Evolutionary conservation across 2,329 filamentous ascomycete species (phyloP).

Genomic region (Rutstroemia sydowiana): DNA sequence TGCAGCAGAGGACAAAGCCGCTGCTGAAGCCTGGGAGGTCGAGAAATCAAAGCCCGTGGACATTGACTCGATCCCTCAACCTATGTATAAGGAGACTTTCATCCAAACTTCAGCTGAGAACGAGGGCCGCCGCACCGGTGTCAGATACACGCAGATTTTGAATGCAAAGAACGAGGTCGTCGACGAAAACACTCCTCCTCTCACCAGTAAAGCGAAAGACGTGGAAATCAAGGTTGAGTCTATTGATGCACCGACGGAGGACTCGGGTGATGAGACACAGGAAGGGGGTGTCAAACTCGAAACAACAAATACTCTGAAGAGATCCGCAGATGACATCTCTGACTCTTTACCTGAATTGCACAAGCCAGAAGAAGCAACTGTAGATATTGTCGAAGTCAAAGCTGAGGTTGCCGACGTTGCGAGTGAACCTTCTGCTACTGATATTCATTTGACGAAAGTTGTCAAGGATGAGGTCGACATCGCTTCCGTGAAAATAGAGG

Average conservation of each 20-base stretch:
- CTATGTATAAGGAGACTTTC: constrained; percentile 26
- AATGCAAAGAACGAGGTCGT: constrained; percentile 2
- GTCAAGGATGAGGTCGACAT: neutral
- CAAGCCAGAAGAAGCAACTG: neutral
- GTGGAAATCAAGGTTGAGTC: neutral
- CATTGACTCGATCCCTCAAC: constrained; percentile 12
- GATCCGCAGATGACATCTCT: constrained; percentile 12
- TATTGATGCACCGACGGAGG: neutral
- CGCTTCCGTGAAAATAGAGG: neutral
- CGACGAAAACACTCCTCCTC: neutral
- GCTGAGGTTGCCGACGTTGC: neutral
- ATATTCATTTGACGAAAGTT: neutral
- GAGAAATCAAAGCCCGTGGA: constrained; percentile 7
- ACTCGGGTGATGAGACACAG: constrained; percentile 5
- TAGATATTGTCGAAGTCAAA: neutral
- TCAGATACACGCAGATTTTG: constrained; percentile 11
- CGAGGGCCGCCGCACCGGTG: constrained; percentile 26
- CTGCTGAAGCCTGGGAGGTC: constrained; percentile 14
- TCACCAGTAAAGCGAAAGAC: neutral
- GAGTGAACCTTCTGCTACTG: neutral
- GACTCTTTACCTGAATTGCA: constrained; percentile 1
- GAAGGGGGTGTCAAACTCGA: constrained; percentile 7
- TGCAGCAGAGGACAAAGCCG: constrained; percentile 22
- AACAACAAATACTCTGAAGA: constrained; percentile 4
- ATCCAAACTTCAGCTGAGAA: constrained; percentile 24